Percentiles rank a stretch among this genome's conserved stretches.
Conservation (phyloP, 441 rosid species). For the Viola pubescens region DNA sequence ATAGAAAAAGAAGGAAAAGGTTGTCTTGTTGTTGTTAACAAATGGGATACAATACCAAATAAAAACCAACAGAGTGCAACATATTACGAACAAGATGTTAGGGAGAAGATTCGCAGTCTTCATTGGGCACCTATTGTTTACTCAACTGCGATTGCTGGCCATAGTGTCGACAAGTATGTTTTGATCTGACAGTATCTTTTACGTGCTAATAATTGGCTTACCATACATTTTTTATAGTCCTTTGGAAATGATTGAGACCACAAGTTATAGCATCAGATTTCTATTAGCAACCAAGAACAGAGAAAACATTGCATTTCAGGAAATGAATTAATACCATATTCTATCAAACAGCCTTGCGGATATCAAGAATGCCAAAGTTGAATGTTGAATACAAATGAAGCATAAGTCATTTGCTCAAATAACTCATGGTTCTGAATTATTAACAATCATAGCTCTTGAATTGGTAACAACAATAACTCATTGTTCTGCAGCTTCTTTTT, state of each 20-base stretch:
- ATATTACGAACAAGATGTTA: slow-evolving; percentile 78
- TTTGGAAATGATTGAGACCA: not conserved
- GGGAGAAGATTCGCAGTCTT: slow-evolving; percentile 83
- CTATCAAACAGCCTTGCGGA: not conserved
- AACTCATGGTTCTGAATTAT: slow-evolving; percentile 1
- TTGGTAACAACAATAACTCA: not conserved
- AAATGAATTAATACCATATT: too few relatives aligned
- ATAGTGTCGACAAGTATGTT: slow-evolving; percentile 76
- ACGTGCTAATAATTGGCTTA: not conserved
- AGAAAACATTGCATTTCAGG: not conserved
- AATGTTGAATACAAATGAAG: not conserved
- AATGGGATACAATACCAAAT: slow-evolving; percentile 94
- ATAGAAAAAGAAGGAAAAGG: slow-evolving; percentile 93
- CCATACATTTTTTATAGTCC: not conserved
- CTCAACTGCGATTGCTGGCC: slow-evolving; percentile 82
- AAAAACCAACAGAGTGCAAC: slow-evolving; percentile 74
- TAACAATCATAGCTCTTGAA: not conserved
- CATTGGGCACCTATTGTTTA: slow-evolving; percentile 93
- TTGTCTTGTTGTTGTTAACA: slow-evolving; percentile 85
- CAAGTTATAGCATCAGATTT: not conserved
- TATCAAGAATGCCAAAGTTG: not conserved
- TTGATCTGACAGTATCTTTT: not conserved
- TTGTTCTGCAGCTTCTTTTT: not conserved
- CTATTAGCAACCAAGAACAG: not conserved
- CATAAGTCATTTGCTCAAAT: slow-evolving; percentile 1